Percentiles rank a stretch among this genome's conserved stretches.
Conservation (phyloP, 2,329 filamentous ascomycete species). For the Penicillium sp. region DNA sequence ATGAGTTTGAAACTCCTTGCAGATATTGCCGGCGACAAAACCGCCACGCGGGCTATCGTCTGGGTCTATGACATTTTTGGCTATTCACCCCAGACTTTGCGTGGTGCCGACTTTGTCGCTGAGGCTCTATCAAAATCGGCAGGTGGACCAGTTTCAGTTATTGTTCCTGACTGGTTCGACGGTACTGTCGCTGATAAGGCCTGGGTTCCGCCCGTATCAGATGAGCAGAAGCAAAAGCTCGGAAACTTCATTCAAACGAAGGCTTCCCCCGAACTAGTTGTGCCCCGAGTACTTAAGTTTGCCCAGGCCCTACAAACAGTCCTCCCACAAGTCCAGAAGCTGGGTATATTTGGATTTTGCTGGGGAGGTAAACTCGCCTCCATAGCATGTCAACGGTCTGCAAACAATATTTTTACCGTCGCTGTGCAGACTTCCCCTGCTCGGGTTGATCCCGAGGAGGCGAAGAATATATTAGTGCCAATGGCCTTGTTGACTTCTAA, state of each 20-base stretch:
- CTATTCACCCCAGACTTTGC: slow-evolving; percentile 61
- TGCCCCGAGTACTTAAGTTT: slow-evolving; percentile 29
- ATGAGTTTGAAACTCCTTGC: neutral
- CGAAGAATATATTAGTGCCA: slow-evolving; percentile 4
- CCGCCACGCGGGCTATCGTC: slow-evolving; percentile 6
- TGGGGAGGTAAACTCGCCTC: slow-evolving; percentile 64
- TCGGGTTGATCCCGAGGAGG: slow-evolving; percentile 11
- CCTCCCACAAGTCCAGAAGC: slow-evolving; percentile 54
- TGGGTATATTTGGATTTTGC: slow-evolving; percentile 63
- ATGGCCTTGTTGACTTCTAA: slow-evolving; percentile 19
- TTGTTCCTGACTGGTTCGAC: slow-evolving; percentile 43
- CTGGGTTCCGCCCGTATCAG: slow-evolving; percentile 60
- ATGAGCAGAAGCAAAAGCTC: slow-evolving; percentile 60
- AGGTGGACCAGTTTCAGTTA: slow-evolving; percentile 28
- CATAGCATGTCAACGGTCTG: slow-evolving; percentile 5
- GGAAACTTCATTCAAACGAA: slow-evolving; percentile 54
- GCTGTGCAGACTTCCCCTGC: slow-evolving; percentile 12
- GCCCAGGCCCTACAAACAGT: slow-evolving; percentile 45
- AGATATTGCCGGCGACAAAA: slow-evolving; percentile 10
- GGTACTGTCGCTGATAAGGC: slow-evolving; percentile 37
- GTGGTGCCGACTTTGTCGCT: slow-evolving; percentile 58
- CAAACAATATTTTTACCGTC: slow-evolving; percentile 2
- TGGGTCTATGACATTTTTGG: slow-evolving; percentile 59
- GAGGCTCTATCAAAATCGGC: slow-evolving; percentile 19
- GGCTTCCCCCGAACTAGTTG: slow-evolving; percentile 28